These are phyloP conservation scores for Aphanomyces cochlioides DNA, from an alignment of 352 stramenopile genomes.

Conservation along the genomic window DNA sequence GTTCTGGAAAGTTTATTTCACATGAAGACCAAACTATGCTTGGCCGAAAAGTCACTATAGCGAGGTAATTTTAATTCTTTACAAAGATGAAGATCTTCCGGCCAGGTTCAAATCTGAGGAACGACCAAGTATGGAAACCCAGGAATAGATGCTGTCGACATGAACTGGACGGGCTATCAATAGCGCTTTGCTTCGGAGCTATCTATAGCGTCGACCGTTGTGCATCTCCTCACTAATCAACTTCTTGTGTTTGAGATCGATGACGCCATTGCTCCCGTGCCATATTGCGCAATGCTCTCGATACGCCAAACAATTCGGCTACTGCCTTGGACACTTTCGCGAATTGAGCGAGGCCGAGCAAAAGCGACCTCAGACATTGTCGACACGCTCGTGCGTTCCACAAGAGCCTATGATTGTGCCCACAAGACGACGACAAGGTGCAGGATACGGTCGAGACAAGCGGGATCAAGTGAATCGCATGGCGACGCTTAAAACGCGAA, in stretches of 20 bases:
- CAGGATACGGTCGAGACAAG: neutral
- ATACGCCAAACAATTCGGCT: neutral
- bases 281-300: neutral
- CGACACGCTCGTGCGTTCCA: neutral
- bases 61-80: too few species aligned
- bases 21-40: too few species aligned
- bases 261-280: neutral
- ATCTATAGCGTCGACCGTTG: too few species aligned
- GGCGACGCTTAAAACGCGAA: conserved; percentile 7
- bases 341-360: neutral
- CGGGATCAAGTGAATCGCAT: neutral
- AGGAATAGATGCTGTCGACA: too few species aligned
- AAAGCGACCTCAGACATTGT: neutral
- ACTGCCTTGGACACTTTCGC: neutral
- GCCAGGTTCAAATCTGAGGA: too few species aligned
- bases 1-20: too few species aligned
- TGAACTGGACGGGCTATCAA: too few species aligned
- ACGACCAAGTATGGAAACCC: too few species aligned
- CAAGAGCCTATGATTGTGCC: neutral
- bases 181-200: too few species aligned
- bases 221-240: too few species aligned
- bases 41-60: too few species aligned
- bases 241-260: neutral
- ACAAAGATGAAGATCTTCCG: too few species aligned
- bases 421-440: neutral